Percentiles rank a stretch among this genome's conserved stretches.
Evolutionary conservation across 441 rosid species (phyloP).

Genomic region (Euphorbia celastroides): DNA sequence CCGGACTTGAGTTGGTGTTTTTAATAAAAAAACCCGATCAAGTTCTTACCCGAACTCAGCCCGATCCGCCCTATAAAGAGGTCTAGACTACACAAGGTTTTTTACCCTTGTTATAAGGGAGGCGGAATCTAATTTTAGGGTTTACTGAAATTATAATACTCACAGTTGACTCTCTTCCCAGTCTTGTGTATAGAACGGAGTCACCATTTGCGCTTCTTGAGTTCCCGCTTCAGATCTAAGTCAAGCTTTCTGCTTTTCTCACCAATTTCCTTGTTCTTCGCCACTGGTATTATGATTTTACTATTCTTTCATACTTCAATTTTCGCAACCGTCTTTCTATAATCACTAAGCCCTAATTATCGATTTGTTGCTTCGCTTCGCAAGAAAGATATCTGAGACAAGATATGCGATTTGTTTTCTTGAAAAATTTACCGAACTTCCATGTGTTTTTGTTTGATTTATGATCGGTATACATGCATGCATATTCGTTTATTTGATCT

Average conservation of each 20-base stretch:
- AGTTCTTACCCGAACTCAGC: no score
- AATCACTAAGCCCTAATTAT: not conserved
- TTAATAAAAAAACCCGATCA: no score
- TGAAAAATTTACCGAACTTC: not conserved
- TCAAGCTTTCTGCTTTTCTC: not conserved
- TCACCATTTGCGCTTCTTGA: not conserved
- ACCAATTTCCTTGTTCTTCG: not conserved
- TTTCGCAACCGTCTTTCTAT: not conserved
- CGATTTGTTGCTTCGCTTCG: not conserved
- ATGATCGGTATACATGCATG: not conserved
- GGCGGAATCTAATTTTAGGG: slow-evolving; percentile 10
- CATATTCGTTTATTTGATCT: not conserved
- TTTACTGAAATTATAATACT: slow-evolving; percentile 2
- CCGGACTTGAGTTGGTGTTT: no score
- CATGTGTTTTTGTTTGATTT: not conserved
- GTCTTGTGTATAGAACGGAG: not conserved
- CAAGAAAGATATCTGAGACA: not conserved
- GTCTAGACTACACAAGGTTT: no score
- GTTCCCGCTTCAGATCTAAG: slow-evolving; percentile 5
- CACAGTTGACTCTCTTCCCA: not conserved
- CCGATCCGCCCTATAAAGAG: no score
- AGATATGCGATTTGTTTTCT: not conserved
- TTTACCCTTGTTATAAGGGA: no score
- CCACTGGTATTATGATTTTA: not conserved
- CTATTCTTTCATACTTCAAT: not conserved